phyloP scores from a whole-genome alignment of 257 asterid genomes.

The Hygrophila difformis region DNA sequence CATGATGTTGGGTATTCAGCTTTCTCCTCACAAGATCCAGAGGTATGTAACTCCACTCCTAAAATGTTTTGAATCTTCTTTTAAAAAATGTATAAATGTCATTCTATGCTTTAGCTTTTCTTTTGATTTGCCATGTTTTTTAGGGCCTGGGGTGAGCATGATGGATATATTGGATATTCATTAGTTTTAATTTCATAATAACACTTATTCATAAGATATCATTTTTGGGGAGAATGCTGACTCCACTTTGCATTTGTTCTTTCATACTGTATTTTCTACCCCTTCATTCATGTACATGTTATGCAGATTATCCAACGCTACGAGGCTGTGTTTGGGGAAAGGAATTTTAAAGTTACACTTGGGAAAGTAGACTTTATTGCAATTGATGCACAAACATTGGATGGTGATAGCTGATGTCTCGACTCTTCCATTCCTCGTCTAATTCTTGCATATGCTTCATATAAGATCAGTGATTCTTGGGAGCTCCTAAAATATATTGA shows the following conservation, averaged over 20 bases:
- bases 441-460: neutral
- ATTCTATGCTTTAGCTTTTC: too few relatives aligned
- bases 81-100: neutral
- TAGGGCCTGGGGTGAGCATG: too few relatives aligned
- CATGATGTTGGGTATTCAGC: constrained; percentile 85
- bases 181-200: too few relatives aligned
- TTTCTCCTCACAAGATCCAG: constrained; percentile 48
- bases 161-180: too few relatives aligned
- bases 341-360: constrained; percentile 58
- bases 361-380: constrained; percentile 80
- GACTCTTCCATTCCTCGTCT: constrained; percentile 1
- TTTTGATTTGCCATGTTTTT: too few relatives aligned
- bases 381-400: constrained; percentile 79
- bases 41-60: constrained; percentile 36
- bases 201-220: too few relatives aligned
- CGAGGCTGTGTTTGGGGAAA: constrained; percentile 66
- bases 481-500: too few relatives aligned
- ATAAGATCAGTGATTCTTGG: too few relatives aligned
- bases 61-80: neutral
- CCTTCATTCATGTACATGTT: too few relatives aligned
- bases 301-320: constrained; percentile 65
- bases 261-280: constrained; percentile 2
- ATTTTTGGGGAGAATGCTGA: neutral
- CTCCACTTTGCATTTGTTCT: neutral
- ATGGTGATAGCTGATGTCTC: constrained; percentile 41